Evolutionary conservation across 352 stramenopile genomes (phyloP).

Genomic region (Globisporangium spinosum): DNA sequence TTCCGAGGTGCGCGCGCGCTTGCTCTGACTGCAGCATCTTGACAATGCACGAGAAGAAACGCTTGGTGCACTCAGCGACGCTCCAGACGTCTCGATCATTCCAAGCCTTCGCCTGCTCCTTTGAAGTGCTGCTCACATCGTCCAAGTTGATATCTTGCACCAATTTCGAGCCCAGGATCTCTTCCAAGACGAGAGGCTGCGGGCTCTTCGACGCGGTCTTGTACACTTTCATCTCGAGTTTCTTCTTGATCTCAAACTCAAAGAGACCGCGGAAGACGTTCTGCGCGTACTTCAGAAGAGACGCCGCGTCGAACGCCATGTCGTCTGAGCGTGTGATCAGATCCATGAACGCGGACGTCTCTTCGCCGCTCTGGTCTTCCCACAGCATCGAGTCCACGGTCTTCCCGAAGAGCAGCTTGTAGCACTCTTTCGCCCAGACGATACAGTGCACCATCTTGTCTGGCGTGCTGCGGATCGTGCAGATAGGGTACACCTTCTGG

Average conservation of each 20-base stretch:
- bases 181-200: slow-evolving; percentile 61
- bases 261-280: slow-evolving; percentile 90
- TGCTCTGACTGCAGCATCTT: slow-evolving; percentile 58
- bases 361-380: slow-evolving; percentile 74
- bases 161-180: slow-evolving; percentile 43
- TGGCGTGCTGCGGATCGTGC: slow-evolving; percentile 98
- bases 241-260: slow-evolving; percentile 95
- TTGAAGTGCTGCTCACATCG: slow-evolving; percentile 10
- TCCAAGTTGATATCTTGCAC: slow-evolving; percentile 35
- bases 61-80: slow-evolving; percentile 80
- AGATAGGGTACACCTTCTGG: slow-evolving; percentile 99
- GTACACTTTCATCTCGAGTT: slow-evolving; percentile 94
- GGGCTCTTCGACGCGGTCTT: slow-evolving; percentile 93
- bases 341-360: slow-evolving; percentile 86
- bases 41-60: slow-evolving; percentile 77
- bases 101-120: slow-evolving; percentile 49
- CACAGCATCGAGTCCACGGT: slow-evolving; percentile 94
- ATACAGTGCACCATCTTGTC: slow-evolving; percentile 99
- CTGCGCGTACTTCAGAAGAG: slow-evolving; percentile 62
- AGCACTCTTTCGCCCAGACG: slow-evolving; percentile 95
- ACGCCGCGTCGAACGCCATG: slow-evolving; percentile 38
- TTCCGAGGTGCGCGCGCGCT: slow-evolving; percentile 58
- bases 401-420: slow-evolving; percentile 87
- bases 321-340: slow-evolving; percentile 45
- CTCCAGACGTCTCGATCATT: slow-evolving; percentile 87